phyloP scores from a whole-genome alignment of 2,329 filamentous ascomycete genomes.

The Xylariaceae sp. region DNA sequence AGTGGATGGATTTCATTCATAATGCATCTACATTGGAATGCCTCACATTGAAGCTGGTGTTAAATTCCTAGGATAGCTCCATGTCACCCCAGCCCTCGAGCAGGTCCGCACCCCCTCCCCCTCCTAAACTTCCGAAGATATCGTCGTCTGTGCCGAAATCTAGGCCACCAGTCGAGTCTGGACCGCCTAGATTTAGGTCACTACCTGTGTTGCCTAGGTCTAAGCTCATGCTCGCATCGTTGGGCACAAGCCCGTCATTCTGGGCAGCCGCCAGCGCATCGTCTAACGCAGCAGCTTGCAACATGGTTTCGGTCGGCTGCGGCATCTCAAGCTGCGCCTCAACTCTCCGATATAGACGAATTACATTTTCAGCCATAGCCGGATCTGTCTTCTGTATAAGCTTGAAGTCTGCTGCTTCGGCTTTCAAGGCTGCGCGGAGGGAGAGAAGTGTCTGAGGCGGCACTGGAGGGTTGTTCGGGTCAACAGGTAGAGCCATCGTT shows the following conservation, averaged over 20 bases:
- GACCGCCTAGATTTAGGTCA: constrained; percentile 24
- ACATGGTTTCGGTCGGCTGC: constrained; percentile 33
- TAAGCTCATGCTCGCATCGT: constrained; percentile 33
- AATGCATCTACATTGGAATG: too few species aligned
- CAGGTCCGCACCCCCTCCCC: constrained; percentile 19
- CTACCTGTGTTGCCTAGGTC: constrained; percentile 34
- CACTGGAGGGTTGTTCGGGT: constrained; percentile 28
- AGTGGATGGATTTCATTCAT: too few species aligned
- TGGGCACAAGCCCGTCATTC: constrained; percentile 30
- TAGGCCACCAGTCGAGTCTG: constrained; percentile 33
- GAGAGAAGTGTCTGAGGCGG: constrained; percentile 46
- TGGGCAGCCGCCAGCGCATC: constrained; percentile 41
- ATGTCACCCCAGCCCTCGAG: constrained; percentile 27
- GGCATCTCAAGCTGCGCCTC: constrained; percentile 57
- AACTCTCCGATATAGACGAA: constrained; percentile 59
- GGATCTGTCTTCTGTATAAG: constrained; percentile 53
- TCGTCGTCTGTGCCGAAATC: constrained; percentile 38
- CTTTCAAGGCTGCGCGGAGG: constrained; percentile 56
- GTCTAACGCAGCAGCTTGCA: constrained; percentile 36
- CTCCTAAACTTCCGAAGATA: constrained; percentile 34
- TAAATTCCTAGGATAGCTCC: constrained; percentile 20
- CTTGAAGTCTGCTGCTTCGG: constrained; percentile 54
- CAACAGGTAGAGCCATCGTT: constrained; percentile 29
- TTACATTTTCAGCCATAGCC: constrained; percentile 54
- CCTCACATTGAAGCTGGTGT: too few species aligned